These are phyloP conservation scores for Leptomonas seymouri DNA, from an alignment of 208 protist genomes.

Conservation along the genomic window DNA sequence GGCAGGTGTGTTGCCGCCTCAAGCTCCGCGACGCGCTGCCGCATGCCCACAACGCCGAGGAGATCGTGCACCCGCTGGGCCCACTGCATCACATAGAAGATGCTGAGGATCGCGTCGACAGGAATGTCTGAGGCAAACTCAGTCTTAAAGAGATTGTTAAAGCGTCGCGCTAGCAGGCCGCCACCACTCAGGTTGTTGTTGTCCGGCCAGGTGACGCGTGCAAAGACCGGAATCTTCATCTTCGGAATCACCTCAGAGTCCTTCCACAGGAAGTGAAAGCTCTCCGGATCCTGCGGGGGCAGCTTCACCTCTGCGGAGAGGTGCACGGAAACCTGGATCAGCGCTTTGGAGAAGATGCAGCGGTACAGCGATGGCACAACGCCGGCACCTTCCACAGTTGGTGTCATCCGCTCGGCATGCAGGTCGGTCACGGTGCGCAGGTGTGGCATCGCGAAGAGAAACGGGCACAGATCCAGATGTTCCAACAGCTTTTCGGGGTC, in stretches of 20 bases:
- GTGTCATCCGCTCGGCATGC: slow-evolving; percentile 74
- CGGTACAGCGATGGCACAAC: slow-evolving; percentile 85
- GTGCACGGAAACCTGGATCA: slow-evolving; percentile 84
- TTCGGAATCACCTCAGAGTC: slow-evolving; percentile 84
- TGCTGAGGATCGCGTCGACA: slow-evolving; percentile 68
- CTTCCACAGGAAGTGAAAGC: slow-evolving; percentile 85
- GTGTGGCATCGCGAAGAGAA: slow-evolving; percentile 81
- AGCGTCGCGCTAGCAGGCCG: slow-evolving; percentile 60
- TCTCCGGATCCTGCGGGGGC: slow-evolving; percentile 86
- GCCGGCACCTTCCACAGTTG: slow-evolving; percentile 81
- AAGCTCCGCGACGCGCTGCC: slow-evolving; percentile 74
- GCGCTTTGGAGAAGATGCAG: slow-evolving; percentile 86
- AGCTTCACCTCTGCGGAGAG: slow-evolving; percentile 92
- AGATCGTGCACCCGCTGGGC: slow-evolving; percentile 55
- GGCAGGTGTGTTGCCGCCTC: slow-evolving; percentile 47
- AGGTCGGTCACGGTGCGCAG: slow-evolving; percentile 82
- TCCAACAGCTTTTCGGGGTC: slow-evolving; percentile 85
- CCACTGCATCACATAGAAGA: slow-evolving; percentile 83
- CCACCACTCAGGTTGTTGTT: slow-evolving; percentile 69
- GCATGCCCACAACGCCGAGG: slow-evolving; percentile 80
- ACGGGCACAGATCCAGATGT: slow-evolving; percentile 87
- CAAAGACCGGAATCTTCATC: slow-evolving; percentile 89
- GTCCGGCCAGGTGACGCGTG: slow-evolving; percentile 82
- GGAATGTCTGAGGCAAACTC: slow-evolving; percentile 87
- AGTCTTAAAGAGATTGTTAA: slow-evolving; percentile 73